A percentile compares a stretch with the other conserved stretches of the same genome.
These are phyloP conservation scores for Coemansia sp. DNA, from an alignment of 192 early-diverging fungal species.

Conservation along the genomic window DNA sequence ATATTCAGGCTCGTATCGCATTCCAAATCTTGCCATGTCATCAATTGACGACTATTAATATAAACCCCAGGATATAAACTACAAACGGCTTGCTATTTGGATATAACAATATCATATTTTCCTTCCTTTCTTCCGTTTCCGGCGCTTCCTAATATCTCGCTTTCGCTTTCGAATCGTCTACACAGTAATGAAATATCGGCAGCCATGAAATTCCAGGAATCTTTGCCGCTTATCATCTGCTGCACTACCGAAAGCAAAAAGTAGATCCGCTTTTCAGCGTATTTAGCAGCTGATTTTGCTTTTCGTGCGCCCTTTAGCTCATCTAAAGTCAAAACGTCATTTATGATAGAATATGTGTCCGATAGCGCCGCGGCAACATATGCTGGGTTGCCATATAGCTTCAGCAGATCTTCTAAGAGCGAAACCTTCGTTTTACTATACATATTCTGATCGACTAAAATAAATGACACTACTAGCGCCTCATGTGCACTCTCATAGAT, in stretches of 20 bases:
- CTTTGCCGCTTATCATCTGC: constrained; percentile 28
- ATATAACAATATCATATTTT: background rate
- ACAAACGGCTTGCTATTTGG: background rate
- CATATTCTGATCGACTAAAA: constrained; percentile 29
- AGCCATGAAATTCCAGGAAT: constrained; percentile 45
- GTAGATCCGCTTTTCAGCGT: constrained; percentile 28
- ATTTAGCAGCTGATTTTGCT: constrained; percentile 12
- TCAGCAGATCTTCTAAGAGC: constrained; percentile 30
- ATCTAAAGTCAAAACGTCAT: constrained; percentile 5
- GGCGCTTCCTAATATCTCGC: constrained; percentile 3
- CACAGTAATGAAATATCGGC: constrained; percentile 37
- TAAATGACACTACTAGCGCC: constrained; percentile 23
- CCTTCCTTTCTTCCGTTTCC: background rate
- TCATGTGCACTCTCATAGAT: constrained; percentile 36
- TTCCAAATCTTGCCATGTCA: constrained; percentile 29
- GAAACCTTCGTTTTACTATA: constrained; percentile 16
- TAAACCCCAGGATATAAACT: background rate
- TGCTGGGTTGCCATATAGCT: constrained; percentile 16
- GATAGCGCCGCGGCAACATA: constrained; percentile 40
- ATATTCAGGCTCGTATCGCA: constrained; percentile 23
- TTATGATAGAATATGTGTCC: constrained; percentile 29
- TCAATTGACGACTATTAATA: constrained; percentile 8
- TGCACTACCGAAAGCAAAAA: constrained; percentile 38
- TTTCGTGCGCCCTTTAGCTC: background rate
- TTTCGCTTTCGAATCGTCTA: constrained; percentile 35